Evolutionary conservation across 805 yeast genomes (phyloP), one percentile per base, ranked within the genome.

Genomic region (Cyberlindnera saturnus): DNA sequence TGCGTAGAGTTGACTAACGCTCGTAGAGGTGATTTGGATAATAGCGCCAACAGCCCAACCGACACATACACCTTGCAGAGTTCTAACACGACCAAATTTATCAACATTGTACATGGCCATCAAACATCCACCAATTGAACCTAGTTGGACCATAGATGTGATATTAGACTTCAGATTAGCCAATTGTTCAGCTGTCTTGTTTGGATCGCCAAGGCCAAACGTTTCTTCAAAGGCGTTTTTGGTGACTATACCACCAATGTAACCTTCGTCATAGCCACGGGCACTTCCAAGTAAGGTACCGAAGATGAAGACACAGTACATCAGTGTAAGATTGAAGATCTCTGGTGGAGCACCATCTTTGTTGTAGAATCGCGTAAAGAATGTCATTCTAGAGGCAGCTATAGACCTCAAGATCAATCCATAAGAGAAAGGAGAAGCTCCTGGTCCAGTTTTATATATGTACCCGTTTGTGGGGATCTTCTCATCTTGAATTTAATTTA

Each of bases 181-280:
- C n/a, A 70, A 34, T 10, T 66, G 55, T 5, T 56, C 32, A 4
- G 48, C 60, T 4, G 71, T 39, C 48, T 66, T 66, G 18, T 50
- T 48, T 6, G 63, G 53, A 50, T 74, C 75, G 14, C 58, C 53
- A 18, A 78, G 63, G 0, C 78, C 77, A 51, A 75, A 75, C 40
- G 59, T 57, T 7, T 53, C 41, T 29, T 53, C 57, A 53, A 78
- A 78, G 0, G 74, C 62, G 3, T 48, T 46, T 50, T 71, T 78
- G 10, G 71, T 64, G 18, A 72, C 61, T 6, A 69, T 60, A 13
- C 77, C 79, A 9, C 77, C 61, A 29, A 72, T 66, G 45, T 60
- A 61, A 32, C 82, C 82, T 56, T 78, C 82, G 55, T 78, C 82
- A 36, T 65, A 69, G 13, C 82, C 83, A 58, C 82, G 61, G 6